Evolutionary conservation across 441 rosid genomes (phyloP).

Genomic region (Gossypium laxum): DNA sequence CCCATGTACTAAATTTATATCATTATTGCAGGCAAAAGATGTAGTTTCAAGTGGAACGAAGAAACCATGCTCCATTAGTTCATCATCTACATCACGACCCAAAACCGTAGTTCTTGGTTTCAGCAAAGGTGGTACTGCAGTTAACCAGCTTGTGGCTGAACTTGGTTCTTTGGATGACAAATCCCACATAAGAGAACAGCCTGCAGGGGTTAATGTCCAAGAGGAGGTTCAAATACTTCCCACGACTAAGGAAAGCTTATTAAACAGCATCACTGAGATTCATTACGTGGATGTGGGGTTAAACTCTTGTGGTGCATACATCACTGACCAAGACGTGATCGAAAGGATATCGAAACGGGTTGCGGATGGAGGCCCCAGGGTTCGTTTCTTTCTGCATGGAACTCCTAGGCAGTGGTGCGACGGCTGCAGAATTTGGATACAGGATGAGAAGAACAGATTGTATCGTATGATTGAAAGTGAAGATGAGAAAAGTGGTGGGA

Average conservation of each 20-base stretch:
- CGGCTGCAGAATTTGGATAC: slow-evolving; percentile 38
- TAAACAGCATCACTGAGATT: slow-evolving; percentile 49
- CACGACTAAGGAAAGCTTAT: slow-evolving; percentile 33
- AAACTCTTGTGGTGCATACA: slow-evolving; percentile 60
- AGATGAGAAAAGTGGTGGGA: slow-evolving; percentile 34
- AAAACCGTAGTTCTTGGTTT: slow-evolving; percentile 67
- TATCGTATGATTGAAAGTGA: slow-evolving; percentile 42
- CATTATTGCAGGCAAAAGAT: slow-evolving; percentile 33
- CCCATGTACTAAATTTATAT: not conserved
- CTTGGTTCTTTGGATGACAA: slow-evolving; percentile 31
- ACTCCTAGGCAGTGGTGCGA: slow-evolving; percentile 94
- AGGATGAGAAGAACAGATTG: slow-evolving; percentile 50
- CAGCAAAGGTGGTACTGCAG: slow-evolving; percentile 79
- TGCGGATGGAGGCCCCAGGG: slow-evolving; percentile 16
- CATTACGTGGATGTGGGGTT: slow-evolving; percentile 82
- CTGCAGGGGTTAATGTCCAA: not conserved
- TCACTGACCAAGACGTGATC: slow-evolving; percentile 44
- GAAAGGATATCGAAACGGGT: slow-evolving; percentile 35
- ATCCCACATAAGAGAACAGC: slow-evolving; percentile 19
- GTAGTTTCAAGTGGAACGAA: slow-evolving; percentile 21
- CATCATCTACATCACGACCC: slow-evolving; percentile 24
- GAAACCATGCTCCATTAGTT: slow-evolving; percentile 6
- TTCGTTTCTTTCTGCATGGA: slow-evolving; percentile 60
- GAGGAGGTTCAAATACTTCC: slow-evolving; percentile 38
- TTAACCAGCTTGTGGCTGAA: slow-evolving; percentile 74